Evolutionary conservation across 257 asterid species (phyloP).

Genomic region (Lantana camara): DNA sequence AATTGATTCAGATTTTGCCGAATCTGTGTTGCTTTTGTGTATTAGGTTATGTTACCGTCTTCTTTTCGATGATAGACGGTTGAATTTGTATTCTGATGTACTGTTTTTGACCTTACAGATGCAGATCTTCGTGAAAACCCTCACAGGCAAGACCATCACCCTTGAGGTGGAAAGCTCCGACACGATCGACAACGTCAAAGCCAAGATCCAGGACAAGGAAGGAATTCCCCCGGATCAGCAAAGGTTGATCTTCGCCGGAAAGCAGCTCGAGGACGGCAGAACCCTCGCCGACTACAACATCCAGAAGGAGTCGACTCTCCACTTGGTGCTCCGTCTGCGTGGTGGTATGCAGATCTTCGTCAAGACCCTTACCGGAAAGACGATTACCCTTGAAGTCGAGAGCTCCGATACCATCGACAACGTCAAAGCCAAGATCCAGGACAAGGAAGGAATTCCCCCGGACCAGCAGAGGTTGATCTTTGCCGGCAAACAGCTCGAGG

Average conservation of each 20-base stretch:
- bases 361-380: slow-evolving; percentile 43
- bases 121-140: slow-evolving; percentile 69
- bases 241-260: slow-evolving; percentile 38
- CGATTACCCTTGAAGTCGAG: slow-evolving; percentile 44
- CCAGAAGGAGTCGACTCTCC: slow-evolving; percentile 47
- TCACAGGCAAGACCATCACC: slow-evolving; percentile 40
- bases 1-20: neutral
- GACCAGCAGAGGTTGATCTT: slow-evolving; percentile 47
- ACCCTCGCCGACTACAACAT: slow-evolving; percentile 40
- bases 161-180: slow-evolving; percentile 43
- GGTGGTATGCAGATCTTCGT: slow-evolving; percentile 50
- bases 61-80: too few species aligned
- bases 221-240: slow-evolving; percentile 45
- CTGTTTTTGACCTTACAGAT: slow-evolving; percentile 32
- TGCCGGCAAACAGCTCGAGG: slow-evolving; percentile 44
- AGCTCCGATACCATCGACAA: slow-evolving; percentile 49
- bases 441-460: slow-evolving; percentile 46
- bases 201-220: slow-evolving; percentile 44
- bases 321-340: slow-evolving; percentile 44
- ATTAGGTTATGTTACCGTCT: too few species aligned
- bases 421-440: slow-evolving; percentile 47
- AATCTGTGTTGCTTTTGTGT: neutral
- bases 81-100: neutral
- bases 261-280: slow-evolving; percentile 44
- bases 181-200: slow-evolving; percentile 39